phyloP scores from a whole-genome alignment of 257 asterid genomes.

The Petunia secreta region DNA sequence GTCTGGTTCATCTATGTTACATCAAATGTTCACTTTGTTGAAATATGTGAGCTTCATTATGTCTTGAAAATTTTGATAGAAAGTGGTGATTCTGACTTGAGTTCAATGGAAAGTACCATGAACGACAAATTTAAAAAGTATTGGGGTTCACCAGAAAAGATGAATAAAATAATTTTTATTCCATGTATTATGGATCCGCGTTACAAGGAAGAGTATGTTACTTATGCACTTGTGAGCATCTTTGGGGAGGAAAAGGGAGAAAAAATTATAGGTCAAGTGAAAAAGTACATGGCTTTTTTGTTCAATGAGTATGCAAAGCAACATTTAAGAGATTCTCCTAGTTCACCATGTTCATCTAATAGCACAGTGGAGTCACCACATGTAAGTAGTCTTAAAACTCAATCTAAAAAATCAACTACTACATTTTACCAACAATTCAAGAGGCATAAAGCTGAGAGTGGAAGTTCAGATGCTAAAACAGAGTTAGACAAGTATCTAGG shows the following conservation, averaged over 20 bases:
- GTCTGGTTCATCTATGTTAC: not conserved
- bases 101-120: not conserved
- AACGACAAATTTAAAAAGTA: not conserved
- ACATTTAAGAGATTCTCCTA: not conserved
- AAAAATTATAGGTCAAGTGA: not conserved
- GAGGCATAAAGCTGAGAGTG: not conserved
- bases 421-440: not conserved
- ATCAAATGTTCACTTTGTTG: not conserved
- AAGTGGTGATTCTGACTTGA: not conserved
- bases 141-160: not conserved
- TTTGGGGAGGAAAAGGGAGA: not conserved
- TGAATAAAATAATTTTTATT: not conserved
- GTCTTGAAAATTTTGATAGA: not conserved
- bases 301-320: not conserved
- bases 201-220: not conserved
- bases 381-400: not conserved
- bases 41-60: not conserved
- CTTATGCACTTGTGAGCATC: not conserved
- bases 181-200: not conserved
- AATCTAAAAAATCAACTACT: too few relatives aligned
- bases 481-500: constrained; percentile 4
- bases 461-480: not conserved
- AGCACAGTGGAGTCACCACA: too few relatives aligned
- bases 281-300: not conserved
- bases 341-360: not conserved